phyloP scores from a whole-genome alignment of 2,329 filamentous ascomycete species.

The Sporothrix euskadiensis region DNA sequence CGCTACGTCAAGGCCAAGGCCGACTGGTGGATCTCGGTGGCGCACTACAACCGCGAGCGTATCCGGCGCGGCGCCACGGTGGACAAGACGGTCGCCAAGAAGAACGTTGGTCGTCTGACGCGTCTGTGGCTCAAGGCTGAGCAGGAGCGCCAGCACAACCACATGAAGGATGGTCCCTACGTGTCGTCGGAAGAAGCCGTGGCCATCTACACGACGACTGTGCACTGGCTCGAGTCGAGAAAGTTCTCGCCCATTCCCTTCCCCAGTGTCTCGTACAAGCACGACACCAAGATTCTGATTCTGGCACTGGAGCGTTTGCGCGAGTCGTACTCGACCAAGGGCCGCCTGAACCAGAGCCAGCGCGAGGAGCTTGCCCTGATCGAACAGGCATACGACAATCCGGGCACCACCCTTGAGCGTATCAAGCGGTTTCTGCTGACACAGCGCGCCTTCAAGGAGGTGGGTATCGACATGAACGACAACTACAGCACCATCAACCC shows the following conservation, averaged over 20 bases:
- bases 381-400: constrained; percentile 97
- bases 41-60: constrained; percentile 97
- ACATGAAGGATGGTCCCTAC: constrained; percentile 98
- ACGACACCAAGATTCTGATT: constrained; percentile 98
- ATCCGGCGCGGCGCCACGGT: constrained; percentile 95
- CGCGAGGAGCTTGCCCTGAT: constrained; percentile 95
- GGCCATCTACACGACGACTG: constrained; percentile 97
- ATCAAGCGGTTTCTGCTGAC: constrained; percentile 98
- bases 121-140: constrained; percentile 97
- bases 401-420: constrained; percentile 88
- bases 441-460: constrained; percentile 97
- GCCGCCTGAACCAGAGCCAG: constrained; percentile 93
- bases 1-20: constrained; percentile 99
- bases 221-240: constrained; percentile 96
- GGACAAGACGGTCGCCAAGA: constrained; percentile 99
- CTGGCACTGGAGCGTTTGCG: constrained; percentile 88
- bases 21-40: constrained; percentile 99
- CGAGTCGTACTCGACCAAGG: constrained; percentile 97
- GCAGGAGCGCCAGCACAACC: constrained; percentile 98
- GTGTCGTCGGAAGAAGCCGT: constrained; percentile 98
- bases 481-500: constrained; percentile 99
- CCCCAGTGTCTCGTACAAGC: constrained; percentile 98
- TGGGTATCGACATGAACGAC: constrained; percentile 99
- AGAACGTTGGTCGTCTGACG: constrained; percentile 93
- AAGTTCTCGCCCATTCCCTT: constrained; percentile 99